phyloP scores from a whole-genome alignment of 2,329 filamentous ascomycete genomes.

The Camillea tinctor region DNA sequence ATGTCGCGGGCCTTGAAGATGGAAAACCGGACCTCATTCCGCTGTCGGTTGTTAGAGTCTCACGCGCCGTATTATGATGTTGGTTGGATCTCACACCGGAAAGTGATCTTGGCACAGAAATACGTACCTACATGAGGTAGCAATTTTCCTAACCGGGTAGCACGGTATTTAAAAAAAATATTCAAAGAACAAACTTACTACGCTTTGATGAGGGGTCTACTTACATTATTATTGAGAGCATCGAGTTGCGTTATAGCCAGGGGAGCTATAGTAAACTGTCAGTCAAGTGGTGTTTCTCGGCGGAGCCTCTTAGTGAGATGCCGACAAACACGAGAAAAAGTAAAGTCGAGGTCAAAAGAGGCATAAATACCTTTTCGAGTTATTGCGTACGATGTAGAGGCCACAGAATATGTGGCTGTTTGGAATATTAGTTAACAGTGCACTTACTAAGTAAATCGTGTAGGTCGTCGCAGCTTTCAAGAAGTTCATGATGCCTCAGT shows the following conservation, averaged over 20 bases:
- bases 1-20: constrained; percentile 6
- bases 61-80: constrained; percentile 13
- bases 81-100: constrained; percentile 17
- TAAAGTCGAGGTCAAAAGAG: not conserved
- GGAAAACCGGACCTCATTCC: constrained; percentile 27
- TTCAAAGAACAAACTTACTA: too few relatives aligned
- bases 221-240: too few relatives aligned
- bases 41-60: constrained; percentile 17
- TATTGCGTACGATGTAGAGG: not conserved
- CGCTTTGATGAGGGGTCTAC: too few relatives aligned
- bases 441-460: too few relatives aligned
- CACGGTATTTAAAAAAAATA: constrained; percentile 3
- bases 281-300: constrained; percentile 8
- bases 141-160: constrained; percentile 15
- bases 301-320: constrained; percentile 7
- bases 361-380: not conserved
- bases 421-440: too few relatives aligned
- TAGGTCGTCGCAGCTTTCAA: too few relatives aligned
- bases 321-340: not conserved
- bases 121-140: constrained; percentile 3
- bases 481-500: too few relatives aligned
- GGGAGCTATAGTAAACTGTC: constrained; percentile 7
- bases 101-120: constrained; percentile 21
- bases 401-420: not conserved
- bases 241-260: not conserved